phyloP scores from a whole-genome alignment of 1,284 basidiomycete species.

The Sphaerobolus stellatus region DNA sequence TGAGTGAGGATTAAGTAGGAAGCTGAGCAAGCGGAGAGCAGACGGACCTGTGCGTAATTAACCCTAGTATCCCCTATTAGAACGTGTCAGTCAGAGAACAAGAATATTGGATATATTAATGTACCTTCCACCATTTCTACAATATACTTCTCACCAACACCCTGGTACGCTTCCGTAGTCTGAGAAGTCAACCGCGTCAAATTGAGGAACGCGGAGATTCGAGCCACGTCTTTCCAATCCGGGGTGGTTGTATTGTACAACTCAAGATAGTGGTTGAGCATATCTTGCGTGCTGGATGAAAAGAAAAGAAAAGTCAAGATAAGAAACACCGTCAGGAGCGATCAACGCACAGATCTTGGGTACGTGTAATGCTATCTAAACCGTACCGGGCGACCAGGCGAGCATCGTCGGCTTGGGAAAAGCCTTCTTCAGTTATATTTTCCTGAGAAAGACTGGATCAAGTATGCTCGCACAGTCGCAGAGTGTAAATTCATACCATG shows the following conservation, averaged over 20 bases:
- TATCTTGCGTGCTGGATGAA: slow-evolving; percentile 50
- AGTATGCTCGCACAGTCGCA: too few relatives aligned
- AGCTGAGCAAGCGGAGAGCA: neutral
- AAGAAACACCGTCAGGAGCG: neutral
- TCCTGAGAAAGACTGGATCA: neutral
- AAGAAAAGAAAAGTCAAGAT: slow-evolving; percentile 9
- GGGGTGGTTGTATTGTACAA: slow-evolving; percentile 64
- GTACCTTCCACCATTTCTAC: slow-evolving; percentile 71
- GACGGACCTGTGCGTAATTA: slow-evolving; percentile 85
- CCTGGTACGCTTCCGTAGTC: slow-evolving; percentile 59
- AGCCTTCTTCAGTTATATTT: too few relatives aligned
- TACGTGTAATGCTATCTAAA: slow-evolving; percentile 59
- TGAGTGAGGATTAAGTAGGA: slow-evolving; percentile 26
- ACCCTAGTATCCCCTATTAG: slow-evolving; percentile 78
- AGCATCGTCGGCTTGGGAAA: slow-evolving; percentile 62
- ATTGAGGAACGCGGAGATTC: slow-evolving; percentile 53
- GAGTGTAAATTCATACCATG: slow-evolving; percentile 54
- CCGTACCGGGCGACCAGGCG: slow-evolving; percentile 82
- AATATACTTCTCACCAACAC: slow-evolving; percentile 60
- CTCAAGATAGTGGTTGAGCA: slow-evolving; percentile 54
- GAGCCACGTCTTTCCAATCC: slow-evolving; percentile 64
- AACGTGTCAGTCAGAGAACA: neutral
- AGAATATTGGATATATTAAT: neutral
- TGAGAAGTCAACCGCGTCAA: slow-evolving; percentile 53
- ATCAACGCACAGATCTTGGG: slow-evolving; percentile 53